phyloP scores from a whole-genome alignment of 371 early-diverging fungal species.

The Mucor circinelloides region DNA sequence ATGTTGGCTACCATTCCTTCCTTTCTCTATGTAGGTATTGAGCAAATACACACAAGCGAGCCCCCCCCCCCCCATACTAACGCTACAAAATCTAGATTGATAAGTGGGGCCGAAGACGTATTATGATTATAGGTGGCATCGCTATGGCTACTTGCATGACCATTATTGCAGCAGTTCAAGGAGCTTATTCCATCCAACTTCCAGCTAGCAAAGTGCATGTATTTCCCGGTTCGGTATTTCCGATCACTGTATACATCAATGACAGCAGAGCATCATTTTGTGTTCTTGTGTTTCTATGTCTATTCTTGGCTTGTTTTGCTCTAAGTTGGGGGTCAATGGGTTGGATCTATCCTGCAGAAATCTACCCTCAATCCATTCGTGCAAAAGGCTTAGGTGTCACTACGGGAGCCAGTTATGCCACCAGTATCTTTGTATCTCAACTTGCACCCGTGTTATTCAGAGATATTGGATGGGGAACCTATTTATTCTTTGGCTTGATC shows the following conservation, averaged over 20 bases:
- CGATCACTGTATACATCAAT: not conserved
- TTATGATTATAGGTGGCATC: conserved; percentile 50
- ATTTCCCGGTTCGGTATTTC: conserved; percentile 47
- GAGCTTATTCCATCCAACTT: conserved; percentile 29
- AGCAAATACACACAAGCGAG: not conserved
- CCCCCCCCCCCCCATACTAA: not conserved
- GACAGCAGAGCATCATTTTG: conserved; percentile 40
- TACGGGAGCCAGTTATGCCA: conserved; percentile 87
- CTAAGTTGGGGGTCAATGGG: conserved; percentile 88
- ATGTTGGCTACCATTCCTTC: conserved; percentile 66
- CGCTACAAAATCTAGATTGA: conserved; percentile 52
- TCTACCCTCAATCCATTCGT: conserved; percentile 55
- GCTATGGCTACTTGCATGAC: conserved; percentile 41
- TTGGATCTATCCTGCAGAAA: conserved; percentile 86
- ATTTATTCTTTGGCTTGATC: conserved; percentile 64
- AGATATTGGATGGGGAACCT: conserved; percentile 57
- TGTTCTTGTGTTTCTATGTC: conserved; percentile 59
- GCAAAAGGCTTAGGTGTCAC: conserved; percentile 82
- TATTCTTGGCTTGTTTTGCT: conserved; percentile 75
- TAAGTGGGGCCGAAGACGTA: conserved; percentile 60
- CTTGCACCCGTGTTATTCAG: conserved; percentile 62
- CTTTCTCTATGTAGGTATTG: conserved; percentile 60
- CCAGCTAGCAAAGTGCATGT: not conserved
- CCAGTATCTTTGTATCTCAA: conserved; percentile 65
- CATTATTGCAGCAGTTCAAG: conserved; percentile 47